Base-by-base conservation (phyloP, 495 filamentous ascomycete species). In the Hypoxylon subgilvum region DNA sequence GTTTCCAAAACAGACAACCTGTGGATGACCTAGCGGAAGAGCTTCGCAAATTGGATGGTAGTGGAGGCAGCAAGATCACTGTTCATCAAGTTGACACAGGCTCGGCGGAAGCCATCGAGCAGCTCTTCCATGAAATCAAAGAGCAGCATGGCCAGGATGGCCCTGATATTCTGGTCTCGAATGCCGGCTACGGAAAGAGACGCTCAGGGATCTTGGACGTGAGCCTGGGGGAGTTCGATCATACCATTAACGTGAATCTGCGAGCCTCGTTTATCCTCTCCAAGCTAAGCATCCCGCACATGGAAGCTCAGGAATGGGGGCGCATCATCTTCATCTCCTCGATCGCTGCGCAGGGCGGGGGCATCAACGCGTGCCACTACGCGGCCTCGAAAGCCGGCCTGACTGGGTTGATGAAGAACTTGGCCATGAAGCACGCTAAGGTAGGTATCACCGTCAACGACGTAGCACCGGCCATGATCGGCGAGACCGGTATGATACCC, bases 401-500 rank as follows among this genome's bases (percentile, higher is more conserved):
- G 44, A 83, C 80, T 2, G 83, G 81, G 2, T 79, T 90, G 78
- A 86, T 87, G 76, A 83, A 81, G 62, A 88, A 85, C 51, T 72
- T 90, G 16, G 78, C 84, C 8, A 79, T 73, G n/a, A 80, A 82
- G 43, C 76, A 87, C 19, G 85, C 83, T 6, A 74, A 79, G 57
- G 75, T 77, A 52, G 85, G 85, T 23, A 87, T 91, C 58, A 90
- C 86, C 17, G 84, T 88, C 31, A 90, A 91, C 46, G 87, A 87
- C 64, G 85, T 91, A 2, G 85, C 87, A 10, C 88, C 88, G 0
- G 87, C 86, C 7, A 84, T 90, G 83, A 89, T 90, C 53, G 84
- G 84, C 7, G 82, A 84, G 4, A 88, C 84, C 12, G 79, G 82
- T 0, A 85, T 88, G 84, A 79, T 87, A 44, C 85, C 86, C 2